Conservation (phyloP, 345 rosid genomes). For the Citrus unshiu region DNA sequence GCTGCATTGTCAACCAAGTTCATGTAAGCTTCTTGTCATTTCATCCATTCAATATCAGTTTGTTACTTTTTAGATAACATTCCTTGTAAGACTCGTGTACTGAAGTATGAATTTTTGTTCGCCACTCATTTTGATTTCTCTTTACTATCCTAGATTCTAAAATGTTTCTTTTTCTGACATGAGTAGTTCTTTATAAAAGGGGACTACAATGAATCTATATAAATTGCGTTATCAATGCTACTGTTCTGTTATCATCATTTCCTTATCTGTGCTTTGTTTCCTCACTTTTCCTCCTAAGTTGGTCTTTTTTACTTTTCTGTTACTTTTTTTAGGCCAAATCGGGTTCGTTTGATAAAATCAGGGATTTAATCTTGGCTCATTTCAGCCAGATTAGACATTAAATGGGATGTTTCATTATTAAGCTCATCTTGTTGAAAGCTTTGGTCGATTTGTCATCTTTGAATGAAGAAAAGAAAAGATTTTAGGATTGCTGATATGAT, state of each 20-base stretch:
- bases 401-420: neutral
- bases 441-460: neutral
- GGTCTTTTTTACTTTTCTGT: neutral
- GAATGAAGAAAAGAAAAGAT: neutral
- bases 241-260: neutral
- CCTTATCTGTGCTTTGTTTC: neutral
- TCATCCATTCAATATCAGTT: neutral
- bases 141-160: neutral
- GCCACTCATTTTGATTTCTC: neutral
- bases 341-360: neutral
- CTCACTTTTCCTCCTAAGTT: neutral
- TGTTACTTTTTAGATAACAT: neutral
- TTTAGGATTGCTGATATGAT: neutral
- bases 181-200: neutral
- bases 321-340: neutral
- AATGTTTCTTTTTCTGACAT: neutral
- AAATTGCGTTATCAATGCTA: neutral
- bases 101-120: neutral
- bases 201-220: neutral
- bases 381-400: neutral
- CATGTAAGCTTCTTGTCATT: conserved; percentile 49
- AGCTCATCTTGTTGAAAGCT: neutral
- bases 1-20: conserved; percentile 81
- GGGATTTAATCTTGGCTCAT: neutral
- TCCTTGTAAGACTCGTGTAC: neutral